Conservation (phyloP, 345 rosid species). For the Brassica incana region DNA sequence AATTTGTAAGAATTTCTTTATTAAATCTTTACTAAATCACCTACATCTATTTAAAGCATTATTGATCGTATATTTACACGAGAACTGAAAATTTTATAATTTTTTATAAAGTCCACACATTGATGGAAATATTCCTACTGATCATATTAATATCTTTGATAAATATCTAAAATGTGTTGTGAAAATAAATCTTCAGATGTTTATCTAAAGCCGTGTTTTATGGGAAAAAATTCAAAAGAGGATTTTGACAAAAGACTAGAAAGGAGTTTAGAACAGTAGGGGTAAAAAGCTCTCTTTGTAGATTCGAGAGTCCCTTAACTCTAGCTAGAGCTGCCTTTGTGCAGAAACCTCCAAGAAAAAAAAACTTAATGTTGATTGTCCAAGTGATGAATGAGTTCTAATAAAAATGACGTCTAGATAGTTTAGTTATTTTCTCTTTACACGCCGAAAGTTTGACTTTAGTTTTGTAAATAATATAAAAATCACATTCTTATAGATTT, state of each 20-base stretch:
- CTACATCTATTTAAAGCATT: background rate
- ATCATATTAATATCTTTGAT: background rate
- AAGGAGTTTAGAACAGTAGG: too few relatives aligned
- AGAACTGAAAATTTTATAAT: background rate
- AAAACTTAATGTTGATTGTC: background rate
- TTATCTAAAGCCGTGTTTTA: background rate
- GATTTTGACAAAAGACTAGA: background rate
- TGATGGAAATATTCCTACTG: background rate
- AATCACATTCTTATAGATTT: background rate
- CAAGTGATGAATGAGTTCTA: background rate
- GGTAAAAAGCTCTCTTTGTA: background rate
- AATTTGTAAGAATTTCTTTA: too few relatives aligned
- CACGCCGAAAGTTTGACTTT: conserved; percentile 11
- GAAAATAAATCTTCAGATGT: background rate
- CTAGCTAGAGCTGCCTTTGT: background rate
- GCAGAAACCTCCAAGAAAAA: background rate
- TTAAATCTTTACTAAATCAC: too few relatives aligned
- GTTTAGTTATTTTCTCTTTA: background rate
- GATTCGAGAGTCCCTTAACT: background rate
- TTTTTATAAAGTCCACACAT: background rate
- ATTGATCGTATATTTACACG: background rate
- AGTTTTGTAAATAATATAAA: background rate
- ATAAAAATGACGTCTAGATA: background rate
- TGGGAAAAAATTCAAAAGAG: background rate
- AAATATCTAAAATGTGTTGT: background rate